Evolutionary conservation across 495 filamentous ascomycete genomes (phyloP).

Genomic region (Annulohypoxylon moriforme): DNA sequence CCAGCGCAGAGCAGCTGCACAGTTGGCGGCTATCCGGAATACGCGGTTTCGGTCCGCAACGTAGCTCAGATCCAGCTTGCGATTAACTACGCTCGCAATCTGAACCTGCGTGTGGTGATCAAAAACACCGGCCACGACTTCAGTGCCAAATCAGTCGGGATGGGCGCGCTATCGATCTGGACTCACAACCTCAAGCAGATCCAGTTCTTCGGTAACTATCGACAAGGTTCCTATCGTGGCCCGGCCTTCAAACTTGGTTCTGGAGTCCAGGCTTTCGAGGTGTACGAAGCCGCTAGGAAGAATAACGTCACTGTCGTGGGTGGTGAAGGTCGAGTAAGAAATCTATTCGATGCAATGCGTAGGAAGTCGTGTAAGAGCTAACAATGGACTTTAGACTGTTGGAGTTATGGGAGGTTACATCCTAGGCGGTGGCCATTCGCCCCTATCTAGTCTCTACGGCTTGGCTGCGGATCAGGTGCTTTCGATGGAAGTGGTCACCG

Average conservation of each 20-base stretch:
- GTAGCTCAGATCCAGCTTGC: constrained; percentile 69
- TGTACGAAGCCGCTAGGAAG: constrained; percentile 55
- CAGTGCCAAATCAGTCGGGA: constrained; percentile 61
- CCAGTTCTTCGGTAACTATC: constrained; percentile 54
- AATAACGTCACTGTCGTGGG: constrained; percentile 57
- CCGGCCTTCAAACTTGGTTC: constrained; percentile 61
- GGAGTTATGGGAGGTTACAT: constrained; percentile 64
- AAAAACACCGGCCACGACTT: constrained; percentile 69
- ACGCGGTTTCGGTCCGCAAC: constrained; percentile 65
- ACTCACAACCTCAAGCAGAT: constrained; percentile 63
- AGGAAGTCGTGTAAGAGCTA: constrained; percentile 1
- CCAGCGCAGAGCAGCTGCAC: constrained; percentile 60
- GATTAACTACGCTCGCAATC: constrained; percentile 71
- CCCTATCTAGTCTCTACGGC: constrained; percentile 57
- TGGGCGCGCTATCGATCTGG: constrained; percentile 59
- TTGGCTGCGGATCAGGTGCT: constrained; percentile 66
- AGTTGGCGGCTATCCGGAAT: constrained; percentile 65
- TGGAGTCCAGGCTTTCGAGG: constrained; percentile 60
- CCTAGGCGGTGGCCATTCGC: constrained; percentile 66
- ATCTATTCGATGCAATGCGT: background rate
- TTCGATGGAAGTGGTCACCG: constrained; percentile 66
- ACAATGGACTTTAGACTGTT: constrained; percentile 51
- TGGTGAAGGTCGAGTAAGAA: constrained; percentile 59
- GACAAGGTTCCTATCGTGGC: constrained; percentile 53
- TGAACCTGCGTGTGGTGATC: constrained; percentile 69